phyloP scores from a whole-genome alignment of 345 rosid species.

The Acer negundo region DNA sequence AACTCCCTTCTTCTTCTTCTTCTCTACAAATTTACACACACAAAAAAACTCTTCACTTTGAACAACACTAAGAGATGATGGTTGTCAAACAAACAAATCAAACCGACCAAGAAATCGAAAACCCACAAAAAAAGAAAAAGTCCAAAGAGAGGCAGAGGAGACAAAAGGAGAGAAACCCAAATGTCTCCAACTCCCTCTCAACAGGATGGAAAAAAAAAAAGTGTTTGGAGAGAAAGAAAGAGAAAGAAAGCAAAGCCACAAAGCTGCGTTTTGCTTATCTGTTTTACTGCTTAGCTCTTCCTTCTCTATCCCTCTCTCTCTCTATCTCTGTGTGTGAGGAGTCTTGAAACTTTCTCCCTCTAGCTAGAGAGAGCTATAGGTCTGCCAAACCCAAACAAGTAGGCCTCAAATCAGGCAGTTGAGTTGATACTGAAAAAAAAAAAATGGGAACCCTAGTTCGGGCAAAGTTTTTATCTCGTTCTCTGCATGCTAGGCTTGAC shows the following conservation, averaged over 20 bases:
- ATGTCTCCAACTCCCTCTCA: constrained; percentile 72
- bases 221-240: constrained; percentile 49
- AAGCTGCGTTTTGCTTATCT: neutral
- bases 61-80: neutral
- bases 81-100: constrained; percentile 5
- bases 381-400: constrained; percentile 19
- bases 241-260: constrained; percentile 54
- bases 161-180: constrained; percentile 50
- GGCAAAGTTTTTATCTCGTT: constrained; percentile 19
- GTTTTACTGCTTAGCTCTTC: constrained; percentile 48
- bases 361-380: constrained; percentile 9
- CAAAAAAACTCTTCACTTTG: neutral
- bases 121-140: too few relatives aligned
- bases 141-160: constrained; percentile 69
- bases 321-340: constrained; percentile 8
- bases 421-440: constrained; percentile 5
- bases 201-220: neutral
- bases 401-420: constrained; percentile 14
- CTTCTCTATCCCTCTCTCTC: constrained; percentile 87
- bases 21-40: constrained; percentile 13
- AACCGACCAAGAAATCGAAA: constrained; percentile 42
- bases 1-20: neutral
- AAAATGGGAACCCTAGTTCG: constrained; percentile 38
- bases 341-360: constrained; percentile 14
- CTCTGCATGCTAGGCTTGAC: constrained; percentile 40